These are phyloP conservation scores for Lepidopterella palustris DNA, from an alignment of 495 filamentous ascomycete genomes.

Conservation along the genomic window DNA sequence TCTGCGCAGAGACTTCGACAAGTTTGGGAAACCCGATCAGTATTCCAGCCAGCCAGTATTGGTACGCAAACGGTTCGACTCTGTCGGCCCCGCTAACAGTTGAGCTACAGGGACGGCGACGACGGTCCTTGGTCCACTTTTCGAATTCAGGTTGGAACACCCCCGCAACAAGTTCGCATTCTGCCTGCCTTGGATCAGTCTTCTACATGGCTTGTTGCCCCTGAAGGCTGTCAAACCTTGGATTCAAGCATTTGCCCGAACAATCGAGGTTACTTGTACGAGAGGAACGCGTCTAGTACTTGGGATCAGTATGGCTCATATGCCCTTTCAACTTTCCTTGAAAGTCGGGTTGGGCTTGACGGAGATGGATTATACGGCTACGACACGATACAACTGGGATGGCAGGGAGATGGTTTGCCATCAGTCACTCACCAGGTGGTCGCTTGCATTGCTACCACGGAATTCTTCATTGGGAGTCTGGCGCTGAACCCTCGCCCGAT, in stretches of 20 bases:
- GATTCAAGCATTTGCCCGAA: conserved; percentile 38
- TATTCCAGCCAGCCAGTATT: conserved; percentile 21
- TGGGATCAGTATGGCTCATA: conserved; percentile 39
- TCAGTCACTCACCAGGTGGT: conserved; percentile 30
- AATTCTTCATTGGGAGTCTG: conserved; percentile 35
- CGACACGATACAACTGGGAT: conserved; percentile 31
- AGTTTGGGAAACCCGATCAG: conserved; percentile 16
- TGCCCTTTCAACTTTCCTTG: conserved; percentile 24
- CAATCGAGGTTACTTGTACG: conserved; percentile 44
- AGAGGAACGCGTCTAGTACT: conserved; percentile 43
- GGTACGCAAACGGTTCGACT: conserved; percentile 3
- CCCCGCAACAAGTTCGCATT: conserved; percentile 20
- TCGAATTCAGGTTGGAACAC: conserved; percentile 24
- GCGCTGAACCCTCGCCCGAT: conserved; percentile 33
- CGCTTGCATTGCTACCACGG: conserved; percentile 24
- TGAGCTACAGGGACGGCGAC: conserved; percentile 16
- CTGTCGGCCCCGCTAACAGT: neutral
- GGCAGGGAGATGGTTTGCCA: conserved; percentile 25
- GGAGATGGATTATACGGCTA: conserved; percentile 33
- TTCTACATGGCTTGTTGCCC: conserved; percentile 33
- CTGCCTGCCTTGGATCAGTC: conserved; percentile 13
- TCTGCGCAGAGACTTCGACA: conserved; percentile 1
- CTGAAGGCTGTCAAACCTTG: conserved; percentile 37
- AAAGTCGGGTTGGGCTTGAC: conserved; percentile 23
- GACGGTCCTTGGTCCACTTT: conserved; percentile 30